Conservation (phyloP, 768 basidiomycete species). For the Tricholomella constricta region DNA sequence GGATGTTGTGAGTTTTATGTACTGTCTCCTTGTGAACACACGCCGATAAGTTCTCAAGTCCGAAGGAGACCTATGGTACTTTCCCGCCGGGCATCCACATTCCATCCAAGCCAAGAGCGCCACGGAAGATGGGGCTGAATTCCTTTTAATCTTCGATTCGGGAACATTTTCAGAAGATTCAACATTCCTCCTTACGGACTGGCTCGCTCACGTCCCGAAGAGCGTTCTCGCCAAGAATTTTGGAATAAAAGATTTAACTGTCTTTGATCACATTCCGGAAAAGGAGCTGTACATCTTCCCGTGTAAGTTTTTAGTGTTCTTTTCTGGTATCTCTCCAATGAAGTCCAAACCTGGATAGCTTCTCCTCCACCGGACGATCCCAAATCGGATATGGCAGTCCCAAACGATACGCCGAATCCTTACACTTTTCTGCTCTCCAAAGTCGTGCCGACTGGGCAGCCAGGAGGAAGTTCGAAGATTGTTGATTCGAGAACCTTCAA, state of each 20-base stretch:
- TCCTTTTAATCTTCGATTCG: slow-evolving; percentile 48
- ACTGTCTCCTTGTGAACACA: not conserved
- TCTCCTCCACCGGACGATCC: slow-evolving; percentile 43
- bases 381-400: slow-evolving; percentile 46
- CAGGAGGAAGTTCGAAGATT: slow-evolving; percentile 62
- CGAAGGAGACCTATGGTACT: slow-evolving; percentile 57
- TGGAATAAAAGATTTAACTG: slow-evolving; percentile 37
- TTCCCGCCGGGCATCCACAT: slow-evolving; percentile 59
- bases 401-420: slow-evolving; percentile 50
- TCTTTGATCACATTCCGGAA: slow-evolving; percentile 57
- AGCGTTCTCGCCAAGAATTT: slow-evolving; percentile 65
- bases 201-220: slow-evolving; percentile 61
- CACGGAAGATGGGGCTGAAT: slow-evolving; percentile 49
- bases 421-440: slow-evolving; percentile 58
- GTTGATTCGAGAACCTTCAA: slow-evolving; percentile 58
- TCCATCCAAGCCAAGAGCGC: slow-evolving; percentile 55
- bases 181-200: slow-evolving; percentile 66
- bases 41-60: slow-evolving; percentile 15
- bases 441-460: slow-evolving; percentile 39
- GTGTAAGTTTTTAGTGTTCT: slow-evolving; percentile 20
- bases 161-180: slow-evolving; percentile 55
- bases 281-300: slow-evolving; percentile 57
- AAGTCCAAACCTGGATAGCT: slow-evolving; percentile 27
- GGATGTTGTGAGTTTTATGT: slow-evolving; percentile 45
- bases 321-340: not conserved